A percentile compares a stretch with the other conserved stretches of the same genome.
These are phyloP conservation scores for Kregervanrija delftensis DNA, from an alignment of 805 yeast species.

Conservation along the genomic window DNA sequence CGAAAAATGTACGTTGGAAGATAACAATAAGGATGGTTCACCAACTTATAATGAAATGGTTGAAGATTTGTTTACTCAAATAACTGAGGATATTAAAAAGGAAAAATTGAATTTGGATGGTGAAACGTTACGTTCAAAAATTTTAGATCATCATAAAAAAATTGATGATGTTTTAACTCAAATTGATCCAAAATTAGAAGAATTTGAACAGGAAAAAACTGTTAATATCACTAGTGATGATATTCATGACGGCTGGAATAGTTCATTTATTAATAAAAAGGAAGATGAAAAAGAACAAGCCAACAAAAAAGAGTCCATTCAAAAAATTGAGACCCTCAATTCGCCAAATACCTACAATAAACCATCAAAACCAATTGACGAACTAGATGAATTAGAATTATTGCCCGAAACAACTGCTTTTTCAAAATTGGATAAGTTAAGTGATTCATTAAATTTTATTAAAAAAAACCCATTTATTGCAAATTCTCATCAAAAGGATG, in stretches of 20 bases:
- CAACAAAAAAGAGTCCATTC: background rate
- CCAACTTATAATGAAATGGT: slow-evolving; percentile 88
- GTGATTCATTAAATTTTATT: slow-evolving; percentile 46
- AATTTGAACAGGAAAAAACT: slow-evolving; percentile 63
- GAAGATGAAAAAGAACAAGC: background rate
- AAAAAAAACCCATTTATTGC: slow-evolving; percentile 61
- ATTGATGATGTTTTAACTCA: slow-evolving; percentile 59
- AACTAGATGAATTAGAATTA: slow-evolving; percentile 45
- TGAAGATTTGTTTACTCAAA: slow-evolving; percentile 78
- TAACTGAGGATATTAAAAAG: slow-evolving; percentile 51
- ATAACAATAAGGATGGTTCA: slow-evolving; percentile 28
- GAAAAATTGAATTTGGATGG: slow-evolving; percentile 38
- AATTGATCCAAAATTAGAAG: slow-evolving; percentile 59
- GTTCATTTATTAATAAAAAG: slow-evolving; percentile 64
- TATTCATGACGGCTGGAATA: slow-evolving; percentile 85
- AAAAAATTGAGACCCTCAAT: slow-evolving; percentile 3
- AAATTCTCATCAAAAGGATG: slow-evolving; percentile 81
- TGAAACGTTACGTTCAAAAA: slow-evolving; percentile 31
- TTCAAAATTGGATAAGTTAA: slow-evolving; percentile 46
- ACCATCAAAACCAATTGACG: slow-evolving; percentile 28
- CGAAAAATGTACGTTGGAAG: slow-evolving; percentile 44
- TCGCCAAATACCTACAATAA: slow-evolving; percentile 15
- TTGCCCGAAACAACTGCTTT: slow-evolving; percentile 62
- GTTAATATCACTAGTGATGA: slow-evolving; percentile 84
- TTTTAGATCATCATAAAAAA: slow-evolving; percentile 59